These are phyloP conservation scores for Fusarium sp. DNA, from an alignment of 2,329 filamentous ascomycete genomes.

Conservation along the genomic window DNA sequence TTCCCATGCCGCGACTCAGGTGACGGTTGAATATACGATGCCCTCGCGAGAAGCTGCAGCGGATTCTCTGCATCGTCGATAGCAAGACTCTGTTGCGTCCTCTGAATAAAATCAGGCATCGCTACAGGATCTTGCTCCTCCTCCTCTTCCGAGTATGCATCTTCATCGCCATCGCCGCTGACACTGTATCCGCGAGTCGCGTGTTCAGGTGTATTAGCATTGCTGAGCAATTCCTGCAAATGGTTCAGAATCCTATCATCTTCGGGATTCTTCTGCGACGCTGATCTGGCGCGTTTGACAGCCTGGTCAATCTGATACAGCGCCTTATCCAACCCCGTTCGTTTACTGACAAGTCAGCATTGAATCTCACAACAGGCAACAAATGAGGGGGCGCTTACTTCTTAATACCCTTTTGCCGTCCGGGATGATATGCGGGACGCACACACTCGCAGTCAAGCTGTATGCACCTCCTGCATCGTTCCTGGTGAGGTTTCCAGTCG, in stretches of 20 bases:
- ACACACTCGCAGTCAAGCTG: conserved; percentile 68
- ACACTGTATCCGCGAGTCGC: conserved; percentile 25
- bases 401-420: conserved; percentile 78
- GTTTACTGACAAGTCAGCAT: conserved; percentile 62
- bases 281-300: conserved; percentile 61
- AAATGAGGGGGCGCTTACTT: conserved; percentile 61
- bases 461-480: conserved; percentile 67
- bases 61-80: conserved; percentile 80
- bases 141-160: conserved; percentile 45
- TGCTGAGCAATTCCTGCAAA: conserved; percentile 52
- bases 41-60: conserved; percentile 74
- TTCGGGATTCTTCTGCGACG: conserved; percentile 51
- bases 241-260: conserved; percentile 56
- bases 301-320: conserved; percentile 78
- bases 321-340: conserved; percentile 77
- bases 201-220: conserved; percentile 32
- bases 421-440: conserved; percentile 76
- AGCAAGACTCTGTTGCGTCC: conserved; percentile 61
- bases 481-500: conserved; percentile 60
- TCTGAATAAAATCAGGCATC: conserved; percentile 41
- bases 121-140: conserved; percentile 39
- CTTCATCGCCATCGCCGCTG: conserved; percentile 36
- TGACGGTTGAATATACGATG: conserved; percentile 72
- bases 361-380: neutral
- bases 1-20: conserved; percentile 46